Conservation (phyloP, 2,329 filamentous ascomycete species). For the Xylaria sp. region DNA sequence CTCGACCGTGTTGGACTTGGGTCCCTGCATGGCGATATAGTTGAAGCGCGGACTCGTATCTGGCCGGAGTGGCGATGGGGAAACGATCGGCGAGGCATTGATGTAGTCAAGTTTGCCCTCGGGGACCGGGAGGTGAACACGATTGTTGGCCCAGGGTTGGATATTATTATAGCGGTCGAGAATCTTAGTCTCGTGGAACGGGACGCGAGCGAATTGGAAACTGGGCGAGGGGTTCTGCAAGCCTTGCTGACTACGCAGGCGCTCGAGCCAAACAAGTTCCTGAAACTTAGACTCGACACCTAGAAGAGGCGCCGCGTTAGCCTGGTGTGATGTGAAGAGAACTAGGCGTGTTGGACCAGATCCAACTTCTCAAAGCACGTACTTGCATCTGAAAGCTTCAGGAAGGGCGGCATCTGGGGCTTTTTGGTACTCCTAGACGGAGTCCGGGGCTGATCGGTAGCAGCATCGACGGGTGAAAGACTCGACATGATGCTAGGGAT, state of each 20-base stretch:
- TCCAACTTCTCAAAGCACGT: conserved; percentile 33
- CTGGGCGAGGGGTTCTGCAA: conserved; percentile 45
- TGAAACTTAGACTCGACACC: conserved; percentile 58
- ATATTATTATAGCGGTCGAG: conserved; percentile 91
- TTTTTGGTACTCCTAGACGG: conserved; percentile 30
- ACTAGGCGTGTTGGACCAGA: not conserved
- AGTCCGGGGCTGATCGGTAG: conserved; percentile 33
- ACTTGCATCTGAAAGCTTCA: conserved; percentile 56
- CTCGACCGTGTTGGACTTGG: conserved; percentile 74
- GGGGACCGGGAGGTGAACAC: conserved; percentile 80
- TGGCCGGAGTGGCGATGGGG: conserved; percentile 52
- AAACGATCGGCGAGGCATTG: conserved; percentile 75
- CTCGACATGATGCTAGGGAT: conserved; percentile 36
- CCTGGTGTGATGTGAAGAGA: not conserved
- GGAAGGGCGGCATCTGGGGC: conserved; percentile 55
- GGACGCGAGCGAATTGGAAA: conserved; percentile 57
- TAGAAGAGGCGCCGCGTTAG: conserved; percentile 32
- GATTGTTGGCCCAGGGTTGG: conserved; percentile 85
- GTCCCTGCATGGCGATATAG: conserved; percentile 95
- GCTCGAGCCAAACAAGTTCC: conserved; percentile 60
- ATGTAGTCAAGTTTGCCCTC: conserved; percentile 77
- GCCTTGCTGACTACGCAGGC: conserved; percentile 51
- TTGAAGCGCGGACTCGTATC: conserved; percentile 49
- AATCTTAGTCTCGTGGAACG: conserved; percentile 58
- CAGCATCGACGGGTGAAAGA: conserved; percentile 45